phyloP scores from a whole-genome alignment of 768 basidiomycete genomes.

The Leccinum arenicola region DNA sequence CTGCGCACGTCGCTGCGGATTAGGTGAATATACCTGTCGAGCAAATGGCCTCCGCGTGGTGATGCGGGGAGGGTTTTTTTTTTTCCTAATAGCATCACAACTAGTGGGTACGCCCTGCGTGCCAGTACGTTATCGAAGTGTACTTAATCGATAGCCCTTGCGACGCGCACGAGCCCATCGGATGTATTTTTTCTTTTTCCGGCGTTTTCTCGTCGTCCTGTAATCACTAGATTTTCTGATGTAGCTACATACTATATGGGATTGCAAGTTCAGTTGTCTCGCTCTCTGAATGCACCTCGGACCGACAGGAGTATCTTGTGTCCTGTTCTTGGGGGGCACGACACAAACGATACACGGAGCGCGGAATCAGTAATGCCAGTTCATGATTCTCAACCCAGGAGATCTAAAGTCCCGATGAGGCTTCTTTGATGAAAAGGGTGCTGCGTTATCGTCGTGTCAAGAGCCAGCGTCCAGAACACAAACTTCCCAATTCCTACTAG shows the following conservation, averaged over 20 bases:
- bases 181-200: neutral
- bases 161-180: neutral
- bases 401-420: neutral
- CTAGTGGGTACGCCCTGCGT: neutral
- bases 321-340: neutral
- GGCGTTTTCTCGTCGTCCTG: neutral
- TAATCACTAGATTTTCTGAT: neutral
- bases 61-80: neutral
- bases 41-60: neutral
- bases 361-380: too few relatives aligned
- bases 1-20: conserved; percentile 33
- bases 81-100: neutral
- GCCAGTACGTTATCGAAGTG: neutral
- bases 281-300: neutral
- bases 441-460: neutral
- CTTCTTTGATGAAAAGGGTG: neutral
- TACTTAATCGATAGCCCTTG: neutral
- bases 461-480: neutral
- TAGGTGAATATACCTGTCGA: neutral
- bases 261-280: neutral
- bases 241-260: neutral
- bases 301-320: neutral
- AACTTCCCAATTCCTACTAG: neutral
- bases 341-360: neutral
- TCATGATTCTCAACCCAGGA: too few relatives aligned